Evolutionary conservation across 495 filamentous ascomycete species (phyloP), one percentile per base, ranked within the genome.

Genomic region (Stereocaulon alpinum): DNA sequence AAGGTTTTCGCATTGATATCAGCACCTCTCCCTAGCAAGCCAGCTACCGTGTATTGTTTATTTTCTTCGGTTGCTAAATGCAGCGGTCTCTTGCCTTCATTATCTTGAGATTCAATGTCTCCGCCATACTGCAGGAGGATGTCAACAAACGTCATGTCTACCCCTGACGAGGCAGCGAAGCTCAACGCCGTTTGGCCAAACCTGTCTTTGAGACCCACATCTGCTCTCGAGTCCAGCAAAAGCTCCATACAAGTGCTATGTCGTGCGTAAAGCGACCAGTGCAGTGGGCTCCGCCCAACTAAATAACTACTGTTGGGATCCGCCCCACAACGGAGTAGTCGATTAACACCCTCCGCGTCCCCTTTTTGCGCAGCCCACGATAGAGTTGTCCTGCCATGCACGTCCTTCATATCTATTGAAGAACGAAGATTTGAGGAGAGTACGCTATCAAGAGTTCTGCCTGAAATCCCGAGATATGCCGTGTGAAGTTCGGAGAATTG

Each of bases 311-410:
- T 42, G 22, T 50, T 42, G 1, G 32, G 43, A 17, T 61, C 27
- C 0, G 59, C 43, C 4, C 59, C 59, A 49, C 27, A 56, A 6
- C 29, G 32, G 29, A 57, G 53, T 22, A 56, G 52, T 42, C 42
- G 22, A 6, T 40, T 10, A 5, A 57, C 40, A n/a, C 32, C 9
- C 6, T 40, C 20, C 4, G 11, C 27, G 51, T 61, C 59, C 34
- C 43, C n/a, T 3, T 1, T 3, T 15, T 0, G 0, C 27, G 34
- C 43, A 1, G 59, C 59, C 59, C 53, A 61, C 11, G 32, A 41
- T 14, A 61, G 48, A 0, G 20, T 17, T 6, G 59, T 61, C 9
- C 18, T 40, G 6, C 53, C 53, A 12, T 10, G 2, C 4, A n/a
- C 9, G 29, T 61, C 59, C 15, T 11, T 20, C 18, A 24, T 12